A percentile compares a stretch with the other conserved stretches of the same genome.
Evolutionary conservation across 139 green algal species (phyloP).

Genomic region (Edaphochlamys debaryana): DNA sequence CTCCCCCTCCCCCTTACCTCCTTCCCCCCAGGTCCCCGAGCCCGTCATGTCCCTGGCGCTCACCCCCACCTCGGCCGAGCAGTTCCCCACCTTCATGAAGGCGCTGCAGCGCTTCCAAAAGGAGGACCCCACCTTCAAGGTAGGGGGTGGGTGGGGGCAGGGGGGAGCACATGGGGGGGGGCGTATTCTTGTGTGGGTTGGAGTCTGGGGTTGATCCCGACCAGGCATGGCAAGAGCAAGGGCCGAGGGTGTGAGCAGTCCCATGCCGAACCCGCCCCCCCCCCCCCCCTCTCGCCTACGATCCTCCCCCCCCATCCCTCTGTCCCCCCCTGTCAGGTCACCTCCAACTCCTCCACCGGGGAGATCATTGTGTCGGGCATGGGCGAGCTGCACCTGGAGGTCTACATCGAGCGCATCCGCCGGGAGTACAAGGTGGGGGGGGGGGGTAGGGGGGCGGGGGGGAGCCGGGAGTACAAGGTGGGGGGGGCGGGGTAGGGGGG

Average conservation of each 20-base stretch:
- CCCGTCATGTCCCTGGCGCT: slow-evolving; percentile 98
- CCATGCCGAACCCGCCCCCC: neutral
- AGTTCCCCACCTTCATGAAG: slow-evolving; percentile 76
- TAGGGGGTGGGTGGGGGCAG: no score
- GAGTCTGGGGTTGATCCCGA: no score
- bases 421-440: slow-evolving; percentile 94
- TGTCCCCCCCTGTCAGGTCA: slow-evolving; percentile 49
- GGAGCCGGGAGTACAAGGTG: neutral
- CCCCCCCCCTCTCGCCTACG: neutral
- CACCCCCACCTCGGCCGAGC: slow-evolving; percentile 60
- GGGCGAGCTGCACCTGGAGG: slow-evolving; percentile 98
- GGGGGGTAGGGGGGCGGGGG: neutral
- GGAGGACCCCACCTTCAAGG: slow-evolving; percentile 98
- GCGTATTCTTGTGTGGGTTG: neutral
- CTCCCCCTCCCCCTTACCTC: neutral
- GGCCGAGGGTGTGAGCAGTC: no score
- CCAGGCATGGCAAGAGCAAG: no score
- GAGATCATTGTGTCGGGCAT: slow-evolving; percentile 96
- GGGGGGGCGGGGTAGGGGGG: neutral
- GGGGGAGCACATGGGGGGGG: no score
- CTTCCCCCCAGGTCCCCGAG: slow-evolving; percentile 79
- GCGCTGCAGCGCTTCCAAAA: slow-evolving; percentile 87
- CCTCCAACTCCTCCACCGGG: slow-evolving; percentile 75
- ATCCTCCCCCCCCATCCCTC: neutral
- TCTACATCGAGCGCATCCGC: slow-evolving; percentile 97